Base-by-base conservation (phyloP, 139 green algal genomes). In the Chlamydomonas applanata region DNA sequence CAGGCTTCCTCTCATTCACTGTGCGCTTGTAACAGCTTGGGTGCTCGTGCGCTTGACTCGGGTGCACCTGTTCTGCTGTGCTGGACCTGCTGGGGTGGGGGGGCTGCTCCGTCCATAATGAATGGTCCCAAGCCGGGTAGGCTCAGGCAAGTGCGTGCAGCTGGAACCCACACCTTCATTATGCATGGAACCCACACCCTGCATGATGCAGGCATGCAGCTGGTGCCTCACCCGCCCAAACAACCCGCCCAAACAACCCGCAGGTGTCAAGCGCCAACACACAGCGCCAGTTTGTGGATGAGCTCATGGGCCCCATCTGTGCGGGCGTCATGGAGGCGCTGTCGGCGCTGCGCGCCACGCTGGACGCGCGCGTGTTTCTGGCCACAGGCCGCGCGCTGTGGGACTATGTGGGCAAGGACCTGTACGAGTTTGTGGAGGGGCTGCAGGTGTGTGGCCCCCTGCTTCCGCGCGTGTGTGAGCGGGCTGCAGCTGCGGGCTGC, bases 321-420 rank as follows among this genome's bases (percentile, higher is more conserved):
- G 63, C 33, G n/a, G 73, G 53, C 3, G 71, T 81, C 53, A 56
- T 49, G 4, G 82, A 85, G 34, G 69, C 76, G 36, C 69, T 84
- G 44, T 27, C 60, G 49, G 72, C 66, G 0, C 79, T 88, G 49
- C 78, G 74, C 24, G 72, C 45, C 2, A 64, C 64, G 7, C 73
- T 90, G 49, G 85, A 90, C 54, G 40, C 79, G 35, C 78, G 83
- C 36, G 86, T 89, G 49, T 88, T 87, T 75, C 73, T 91, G 32
- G 79, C 86, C 1, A 73, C 68, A 7, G 78, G 61, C n/a, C 70
- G 86, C 19, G 83, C 79, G 22, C 76, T 91, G 35, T 91, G 86
- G 86, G 86, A 91, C 66, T 79, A 76, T 36, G 53, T 84, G 30
- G 79, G 83, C 25, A 75, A 83, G 63, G 81, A 89, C 44, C 75